Base-by-base conservation (phyloP, 345 rosid species). In the Turritis glabra region DNA sequence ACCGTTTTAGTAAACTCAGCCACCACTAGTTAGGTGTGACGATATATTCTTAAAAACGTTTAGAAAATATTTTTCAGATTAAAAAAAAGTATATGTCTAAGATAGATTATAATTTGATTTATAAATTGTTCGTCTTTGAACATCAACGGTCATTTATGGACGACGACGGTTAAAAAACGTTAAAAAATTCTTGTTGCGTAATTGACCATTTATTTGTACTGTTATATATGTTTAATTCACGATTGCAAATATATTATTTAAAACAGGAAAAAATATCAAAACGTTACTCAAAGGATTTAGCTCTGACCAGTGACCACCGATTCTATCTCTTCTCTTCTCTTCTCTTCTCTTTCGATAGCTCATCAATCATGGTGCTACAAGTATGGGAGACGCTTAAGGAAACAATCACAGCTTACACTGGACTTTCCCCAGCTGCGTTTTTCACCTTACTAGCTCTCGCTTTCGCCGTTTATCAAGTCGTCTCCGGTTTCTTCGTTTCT, bases 351-450 rank as follows among this genome's bases (percentile, higher is more conserved):
- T 5, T 27, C 17, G 66, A 63, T 63, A 4, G 60, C 55, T 69
- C 18, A n/a, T 7, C 25, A 59, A 64, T 41, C 30, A 96, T 96
- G 99, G 94, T 87, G 46, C 75, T 88, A 70, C 86, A 96, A 64
- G 67, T 89, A 35, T 96, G 97, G 99, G 99, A 90, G 72, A 84
- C 97, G 59, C 30, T 92, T 3, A 90, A 89, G 84, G 97, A 88
- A 69, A 82, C 94, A 3, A 89, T 92, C 48, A 77, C 86, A 38
- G 88, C 75, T 29, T 96, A 96, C 88, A 92, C 98, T 18, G 98
- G 99, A 26, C 85, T 96, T 4, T 89, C 97, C 41, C 97, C 97
- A 66, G 82, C 97, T 7, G 72, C 89, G 5, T 87, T 96, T 85
- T 92, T 92, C 69, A 89, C 99, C 19, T 61, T 86, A 21, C 15